Evolutionary conservation across 179 eudicot genomes (phyloP), one percentile per base, ranked within the genome.

Genomic region (Drosera spatulata): DNA sequence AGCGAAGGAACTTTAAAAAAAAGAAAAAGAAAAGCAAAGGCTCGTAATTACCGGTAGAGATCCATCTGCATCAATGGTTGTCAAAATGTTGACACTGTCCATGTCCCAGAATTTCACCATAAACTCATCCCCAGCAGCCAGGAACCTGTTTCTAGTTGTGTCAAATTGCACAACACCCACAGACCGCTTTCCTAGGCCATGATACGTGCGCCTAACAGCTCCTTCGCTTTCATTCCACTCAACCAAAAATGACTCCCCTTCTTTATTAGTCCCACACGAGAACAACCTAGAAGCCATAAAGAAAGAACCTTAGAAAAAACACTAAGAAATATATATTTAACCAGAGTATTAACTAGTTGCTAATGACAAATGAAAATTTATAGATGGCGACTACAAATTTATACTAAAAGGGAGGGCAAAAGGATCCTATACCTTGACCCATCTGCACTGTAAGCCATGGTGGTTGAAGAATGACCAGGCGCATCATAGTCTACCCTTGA

Each of bases 221-320:
- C 96, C 96, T 79, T 82, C 91, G 70, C 79, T 80, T 72, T 85
- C 98, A 79, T 91, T 83, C 98, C 98, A 91, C 76, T 91, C 98
- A 41, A 85, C 85, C 61, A 91, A 71, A 72, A 73, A 75, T 47
- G 96, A 83, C 64, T 85, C 95, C 46, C 96, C 88, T 73, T 83
- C 96, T 69, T 88, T 80, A 69, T 64, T 88, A 40, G 91, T 83
- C 41, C 98, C 98, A 52, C 96, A 85, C n/a, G 96, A 88, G 64
- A 91, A 91, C 61, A 91, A 61, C 74, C 98, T 91, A 65, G 67
- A 58, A 41, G 59, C 58, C 55, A 41, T 39, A 41, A 8, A 37
- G 33, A 22, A 22, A 22, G 1, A 22, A 22, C 33, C 33, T 22
- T 22, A 22, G 33, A 22, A 22, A 22, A 22, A 22, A 22, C 33